These are phyloP conservation scores for Suillus subaureus DNA, from an alignment of 768 basidiomycete species.

Conservation along the genomic window DNA sequence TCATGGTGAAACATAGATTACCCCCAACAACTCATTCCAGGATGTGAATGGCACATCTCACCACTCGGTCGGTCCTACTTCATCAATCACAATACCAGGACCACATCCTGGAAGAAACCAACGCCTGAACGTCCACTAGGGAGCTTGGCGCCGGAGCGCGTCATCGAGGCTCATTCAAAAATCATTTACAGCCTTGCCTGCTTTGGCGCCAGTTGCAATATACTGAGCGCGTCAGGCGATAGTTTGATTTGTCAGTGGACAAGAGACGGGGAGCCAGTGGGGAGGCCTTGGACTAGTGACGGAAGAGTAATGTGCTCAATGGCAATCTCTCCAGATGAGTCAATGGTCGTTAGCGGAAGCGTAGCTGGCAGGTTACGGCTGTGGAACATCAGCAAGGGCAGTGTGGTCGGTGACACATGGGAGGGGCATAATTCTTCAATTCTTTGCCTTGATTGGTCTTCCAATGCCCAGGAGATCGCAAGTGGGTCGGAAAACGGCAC, in stretches of 20 bases:
- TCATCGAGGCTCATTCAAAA: not conserved
- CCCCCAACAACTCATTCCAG: not conserved
- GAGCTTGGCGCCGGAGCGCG: not conserved
- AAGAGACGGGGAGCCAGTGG: not conserved
- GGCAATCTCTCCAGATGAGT: not conserved
- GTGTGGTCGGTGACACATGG: not conserved
- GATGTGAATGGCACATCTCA: not conserved
- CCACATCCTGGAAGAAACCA: not conserved
- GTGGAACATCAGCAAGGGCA: not conserved
- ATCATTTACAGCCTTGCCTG: not conserved
- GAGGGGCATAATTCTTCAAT: not conserved
- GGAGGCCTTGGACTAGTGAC: not conserved
- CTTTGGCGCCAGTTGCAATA: not conserved
- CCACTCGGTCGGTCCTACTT: not conserved
- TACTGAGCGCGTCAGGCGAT: not conserved
- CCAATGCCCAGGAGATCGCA: constrained; percentile 14
- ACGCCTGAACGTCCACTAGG: not conserved
- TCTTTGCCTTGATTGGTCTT: constrained; percentile 16
- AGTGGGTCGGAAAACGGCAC: constrained; percentile 14
- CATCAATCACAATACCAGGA: not conserved
- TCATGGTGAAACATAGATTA: not conserved
- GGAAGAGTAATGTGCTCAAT: not conserved
- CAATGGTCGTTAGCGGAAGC: not conserved
- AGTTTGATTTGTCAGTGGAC: not conserved
- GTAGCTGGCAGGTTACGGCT: not conserved